These are phyloP conservation scores for Calonectria multiphialidica DNA, from an alignment of 2,329 filamentous ascomycete genomes.

Conservation along the genomic window DNA sequence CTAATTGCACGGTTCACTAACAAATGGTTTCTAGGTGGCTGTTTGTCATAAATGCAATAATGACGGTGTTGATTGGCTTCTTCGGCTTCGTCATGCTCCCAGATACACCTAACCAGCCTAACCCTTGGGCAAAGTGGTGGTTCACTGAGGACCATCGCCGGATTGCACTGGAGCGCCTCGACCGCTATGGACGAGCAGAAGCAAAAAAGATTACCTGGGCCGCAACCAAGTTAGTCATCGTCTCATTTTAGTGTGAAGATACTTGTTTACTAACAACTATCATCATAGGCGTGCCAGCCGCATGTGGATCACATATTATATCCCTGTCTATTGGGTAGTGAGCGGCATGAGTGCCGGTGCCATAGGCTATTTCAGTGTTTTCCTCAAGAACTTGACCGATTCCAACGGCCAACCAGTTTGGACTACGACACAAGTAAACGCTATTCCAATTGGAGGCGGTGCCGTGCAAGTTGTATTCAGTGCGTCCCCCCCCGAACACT, in stretches of 20 bases:
- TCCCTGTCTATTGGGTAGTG: conserved; percentile 24
- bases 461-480: conserved; percentile 55
- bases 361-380: conserved; percentile 47
- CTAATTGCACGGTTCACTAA: neutral
- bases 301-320: conserved; percentile 45
- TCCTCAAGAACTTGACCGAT: conserved; percentile 45
- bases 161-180: conserved; percentile 45
- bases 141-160: conserved; percentile 42
- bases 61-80: conserved; percentile 16
- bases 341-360: conserved; percentile 23
- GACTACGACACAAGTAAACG: conserved; percentile 59
- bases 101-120: conserved; percentile 22
- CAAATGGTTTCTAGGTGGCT: neutral
- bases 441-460: conserved; percentile 59
- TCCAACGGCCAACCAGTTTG: conserved; percentile 42
- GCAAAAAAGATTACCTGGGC: conserved; percentile 42
- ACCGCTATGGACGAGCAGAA: conserved; percentile 32
- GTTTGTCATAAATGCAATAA: conserved; percentile 13
- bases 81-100: conserved; percentile 24
- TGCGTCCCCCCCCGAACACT: neutral
- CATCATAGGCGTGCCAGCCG: conserved; percentile 37
- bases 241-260: no score
- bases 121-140: conserved; percentile 44
- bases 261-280: neutral
- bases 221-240: conserved; percentile 32